Base-by-base conservation (phyloP, 306 rosid species). In the Oxytropis ochrocephala region DNA sequence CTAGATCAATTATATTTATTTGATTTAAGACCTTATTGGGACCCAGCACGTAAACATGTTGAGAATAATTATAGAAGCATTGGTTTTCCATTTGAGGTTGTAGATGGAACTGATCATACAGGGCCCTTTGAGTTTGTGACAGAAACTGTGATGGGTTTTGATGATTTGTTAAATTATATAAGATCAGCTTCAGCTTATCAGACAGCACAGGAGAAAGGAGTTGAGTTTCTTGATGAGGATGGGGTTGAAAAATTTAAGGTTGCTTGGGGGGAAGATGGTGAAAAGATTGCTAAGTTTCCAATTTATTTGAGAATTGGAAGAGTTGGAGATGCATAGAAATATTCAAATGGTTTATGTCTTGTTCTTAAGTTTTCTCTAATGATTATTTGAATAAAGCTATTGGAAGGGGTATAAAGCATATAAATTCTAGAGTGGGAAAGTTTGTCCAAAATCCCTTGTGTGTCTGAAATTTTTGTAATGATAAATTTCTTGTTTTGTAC, bases 161-260 rank as follows among this genome's bases (percentile, higher is more conserved):
- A 86, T 33, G 81, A 70, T 14, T 82, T 73, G 30, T 73, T 88
- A 24, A 82, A 72, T 0, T 90, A 83, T n/a, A 2, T 90, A 44
- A 83, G 81, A 77, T 90, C 97, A 1, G 53, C 84, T 83, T 93
- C 98, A 10, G 87, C 96, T 1, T 93, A 93, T 77, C 94, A 90
- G 67, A 84, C 83, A 2, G 97, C 97, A 0, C 88, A 72, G 75
- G 89, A 81, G 5, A 81, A 77, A 39, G 96, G 93, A 4, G 82
- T 90, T 78, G 98, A 90, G 83, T 85, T 85, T 67, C 72, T 90
- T 66, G 64, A 58, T 1, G 75, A 74, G 8, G 86, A 69, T 56
- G 72, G 82, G 5, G 24, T 85, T 52, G 72, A 81, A 71, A 78
- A 78, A 7, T 81, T 93, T 49, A 70, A 70, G 75, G 7, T 33